phyloP scores from a whole-genome alignment of 306 rosid species.

The Cucurbita moschata region DNA sequence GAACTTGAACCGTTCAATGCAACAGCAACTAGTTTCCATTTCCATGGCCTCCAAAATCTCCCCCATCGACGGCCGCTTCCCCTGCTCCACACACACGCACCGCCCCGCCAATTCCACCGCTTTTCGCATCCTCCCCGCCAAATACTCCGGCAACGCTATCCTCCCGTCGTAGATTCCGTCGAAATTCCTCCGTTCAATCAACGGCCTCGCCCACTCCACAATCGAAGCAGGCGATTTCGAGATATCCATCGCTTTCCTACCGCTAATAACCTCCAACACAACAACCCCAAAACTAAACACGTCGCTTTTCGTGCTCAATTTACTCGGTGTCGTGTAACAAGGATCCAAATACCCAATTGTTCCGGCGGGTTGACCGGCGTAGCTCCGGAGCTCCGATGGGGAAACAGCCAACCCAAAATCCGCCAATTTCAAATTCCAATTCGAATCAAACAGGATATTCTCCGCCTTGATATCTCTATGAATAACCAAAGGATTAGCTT shows the following conservation, averaged over 20 bases:
- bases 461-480: conserved; percentile 47
- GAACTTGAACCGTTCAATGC: neutral
- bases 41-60: neutral
- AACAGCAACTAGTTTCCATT: neutral
- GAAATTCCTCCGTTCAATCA: neutral
- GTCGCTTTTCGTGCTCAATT: neutral
- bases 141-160: neutral
- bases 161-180: neutral
- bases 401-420: conserved; percentile 48
- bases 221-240: neutral
- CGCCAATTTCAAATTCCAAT: conserved; percentile 33
- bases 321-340: neutral
- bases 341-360: neutral
- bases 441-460: conserved; percentile 37
- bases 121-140: neutral
- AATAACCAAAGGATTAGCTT: conserved; percentile 22
- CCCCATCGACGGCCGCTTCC: neutral
- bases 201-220: neutral
- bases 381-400: neutral
- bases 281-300: neutral
- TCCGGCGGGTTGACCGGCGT: neutral
- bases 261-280: neutral
- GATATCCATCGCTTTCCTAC: neutral
- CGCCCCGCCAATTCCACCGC: neutral
- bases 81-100: neutral